Conservation (phyloP, 164 flowering plant species). For the Nymphaea thermarum region DNA sequence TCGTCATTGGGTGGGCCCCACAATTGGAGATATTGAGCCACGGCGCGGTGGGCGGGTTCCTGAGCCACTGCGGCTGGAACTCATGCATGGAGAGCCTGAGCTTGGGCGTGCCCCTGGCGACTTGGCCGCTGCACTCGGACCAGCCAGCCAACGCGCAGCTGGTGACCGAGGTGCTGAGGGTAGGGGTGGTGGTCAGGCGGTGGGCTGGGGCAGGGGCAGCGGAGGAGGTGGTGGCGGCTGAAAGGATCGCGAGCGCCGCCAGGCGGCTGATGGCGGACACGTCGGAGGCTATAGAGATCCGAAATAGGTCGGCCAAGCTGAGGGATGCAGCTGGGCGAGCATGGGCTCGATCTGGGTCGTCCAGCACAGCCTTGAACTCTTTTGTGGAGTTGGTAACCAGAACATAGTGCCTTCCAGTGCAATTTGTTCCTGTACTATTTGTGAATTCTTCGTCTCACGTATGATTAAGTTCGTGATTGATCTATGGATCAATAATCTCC, state of each 20-base stretch:
- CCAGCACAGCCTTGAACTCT: background rate
- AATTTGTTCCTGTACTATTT: no score
- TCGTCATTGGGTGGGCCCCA: slow-evolving; percentile 45
- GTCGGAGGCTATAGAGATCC: background rate
- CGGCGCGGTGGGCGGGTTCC: slow-evolving; percentile 32
- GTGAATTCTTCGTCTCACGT: no score
- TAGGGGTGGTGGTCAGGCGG: background rate
- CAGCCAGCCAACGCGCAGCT: slow-evolving; percentile 49
- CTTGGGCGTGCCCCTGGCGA: slow-evolving; percentile 43
- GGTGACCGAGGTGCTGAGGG: slow-evolving; percentile 11
- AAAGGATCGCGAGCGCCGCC: background rate
- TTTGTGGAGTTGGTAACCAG: background rate
- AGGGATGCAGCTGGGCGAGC: background rate
- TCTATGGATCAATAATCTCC: no score
- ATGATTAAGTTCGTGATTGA: no score
- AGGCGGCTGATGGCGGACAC: background rate
- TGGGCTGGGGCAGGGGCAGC: background rate
- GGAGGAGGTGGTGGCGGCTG: background rate
- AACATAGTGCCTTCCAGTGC: background rate
- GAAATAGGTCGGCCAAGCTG: background rate
- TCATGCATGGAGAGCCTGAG: slow-evolving; percentile 44
- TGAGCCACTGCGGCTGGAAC: slow-evolving; percentile 62
- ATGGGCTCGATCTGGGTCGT: background rate
- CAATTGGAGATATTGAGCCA: slow-evolving; percentile 39
- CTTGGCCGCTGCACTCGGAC: slow-evolving; percentile 80